A percentile compares a stretch with the other conserved stretches of the same genome.
These are phyloP conservation scores for Pecoramyces ruminantium DNA, from an alignment of 192 early-diverging fungal species.

Conservation along the genomic window DNA sequence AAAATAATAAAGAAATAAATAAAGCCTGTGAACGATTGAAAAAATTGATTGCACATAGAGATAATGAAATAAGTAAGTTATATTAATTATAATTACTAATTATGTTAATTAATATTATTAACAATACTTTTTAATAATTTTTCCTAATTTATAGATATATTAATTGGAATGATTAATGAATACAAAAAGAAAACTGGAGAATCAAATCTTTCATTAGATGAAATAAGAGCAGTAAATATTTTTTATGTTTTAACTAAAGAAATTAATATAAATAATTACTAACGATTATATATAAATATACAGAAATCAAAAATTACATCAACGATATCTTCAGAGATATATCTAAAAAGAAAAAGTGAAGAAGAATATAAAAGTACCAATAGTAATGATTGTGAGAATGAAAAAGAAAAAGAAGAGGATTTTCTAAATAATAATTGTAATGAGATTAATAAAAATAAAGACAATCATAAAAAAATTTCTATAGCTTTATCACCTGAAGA, in stretches of 20 bases:
- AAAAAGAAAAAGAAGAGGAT: not conserved
- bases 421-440: too few relatives aligned
- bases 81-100: too few relatives aligned
- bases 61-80: conserved; percentile 49
- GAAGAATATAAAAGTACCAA: conserved; percentile 3
- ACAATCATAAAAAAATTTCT: not conserved
- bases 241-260: not conserved
- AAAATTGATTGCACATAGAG: conserved; percentile 20
- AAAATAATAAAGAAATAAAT: not conserved
- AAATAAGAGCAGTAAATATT: conserved; percentile 1
- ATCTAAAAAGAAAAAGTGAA: not conserved
- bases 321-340: not conserved
- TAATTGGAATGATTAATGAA: conserved; percentile 31
- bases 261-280: too few relatives aligned
- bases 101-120: too few relatives aligned
- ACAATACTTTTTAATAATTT: too few relatives aligned
- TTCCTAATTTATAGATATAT: too few relatives aligned
- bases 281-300: too few relatives aligned
- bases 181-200: conserved; percentile 13
- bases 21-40: conserved; percentile 4
- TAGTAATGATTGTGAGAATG: not conserved
- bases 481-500: conserved; percentile 7
- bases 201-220: not conserved
- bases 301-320: not conserved
- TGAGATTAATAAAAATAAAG: too few relatives aligned